Percentiles rank a stretch among this genome's conserved stretches.
Evolutionary conservation across 192 early-diverging fungal species (phyloP).

Genomic region (Coemansia sp.): DNA sequence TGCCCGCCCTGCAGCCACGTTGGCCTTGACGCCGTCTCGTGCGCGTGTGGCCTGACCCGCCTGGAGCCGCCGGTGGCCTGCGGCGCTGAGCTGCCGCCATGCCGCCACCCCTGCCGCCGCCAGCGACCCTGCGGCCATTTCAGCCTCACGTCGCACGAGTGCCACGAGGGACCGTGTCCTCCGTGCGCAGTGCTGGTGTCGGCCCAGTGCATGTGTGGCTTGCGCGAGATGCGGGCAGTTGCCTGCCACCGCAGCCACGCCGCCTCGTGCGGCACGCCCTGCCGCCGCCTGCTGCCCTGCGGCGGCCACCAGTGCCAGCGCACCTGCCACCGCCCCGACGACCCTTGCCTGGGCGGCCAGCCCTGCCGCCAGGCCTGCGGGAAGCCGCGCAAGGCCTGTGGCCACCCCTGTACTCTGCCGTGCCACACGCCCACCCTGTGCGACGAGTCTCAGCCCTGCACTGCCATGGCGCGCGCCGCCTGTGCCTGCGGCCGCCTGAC

Average conservation of each 20-base stretch:
- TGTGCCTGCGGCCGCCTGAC: slow-evolving; percentile 80
- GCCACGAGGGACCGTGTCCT: slow-evolving; percentile 90
- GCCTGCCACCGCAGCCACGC: slow-evolving; percentile 75
- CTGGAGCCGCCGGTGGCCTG: slow-evolving; percentile 87
- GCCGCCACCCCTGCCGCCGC: slow-evolving; percentile 74
- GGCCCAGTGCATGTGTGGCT: slow-evolving; percentile 78
- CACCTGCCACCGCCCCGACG: slow-evolving; percentile 77
- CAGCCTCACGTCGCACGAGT: slow-evolving; percentile 71
- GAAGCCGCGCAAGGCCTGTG: slow-evolving; percentile 76
- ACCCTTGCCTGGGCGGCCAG: slow-evolving; percentile 65
- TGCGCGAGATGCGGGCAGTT: slow-evolving; percentile 72
- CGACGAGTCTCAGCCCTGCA: slow-evolving; percentile 75
- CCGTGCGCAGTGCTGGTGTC: slow-evolving; percentile 86
- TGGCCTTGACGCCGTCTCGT: slow-evolving; percentile 81
- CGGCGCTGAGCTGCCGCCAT: slow-evolving; percentile 74
- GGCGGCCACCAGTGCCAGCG: slow-evolving; percentile 82
- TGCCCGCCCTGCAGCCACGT: slow-evolving; percentile 81
- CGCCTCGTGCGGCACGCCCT: slow-evolving; percentile 65
- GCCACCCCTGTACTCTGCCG: slow-evolving; percentile 71
- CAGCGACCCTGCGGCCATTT: slow-evolving; percentile 78
- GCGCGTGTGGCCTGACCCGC: slow-evolving; percentile 83
- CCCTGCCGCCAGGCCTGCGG: slow-evolving; percentile 76
- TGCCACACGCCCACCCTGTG: slow-evolving; percentile 84
- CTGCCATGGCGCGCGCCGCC: slow-evolving; percentile 22
- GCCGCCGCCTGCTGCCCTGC: slow-evolving; percentile 61